Evolutionary conservation across 2,329 filamentous ascomycete species (phyloP), one percentile per base, ranked within the genome.

Genomic region (Calonectria pseudoreteaudii): DNA sequence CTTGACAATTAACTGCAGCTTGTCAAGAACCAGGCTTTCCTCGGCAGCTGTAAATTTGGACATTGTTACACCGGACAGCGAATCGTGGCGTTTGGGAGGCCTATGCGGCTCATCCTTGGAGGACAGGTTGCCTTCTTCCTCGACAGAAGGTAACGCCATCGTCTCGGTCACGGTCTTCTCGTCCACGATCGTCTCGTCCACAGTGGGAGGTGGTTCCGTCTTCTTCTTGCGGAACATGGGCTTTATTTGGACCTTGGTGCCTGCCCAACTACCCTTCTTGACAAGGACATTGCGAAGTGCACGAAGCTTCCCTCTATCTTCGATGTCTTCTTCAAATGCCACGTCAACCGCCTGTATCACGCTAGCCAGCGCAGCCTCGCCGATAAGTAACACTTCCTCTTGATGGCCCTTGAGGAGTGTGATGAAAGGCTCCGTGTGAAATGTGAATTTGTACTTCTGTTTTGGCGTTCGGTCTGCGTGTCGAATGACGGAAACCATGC

Each of bases 371-470:
- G 97, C 97, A 49, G 95, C 93, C 82, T 98, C 95, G 11, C 96
- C 96, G 77, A 98, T 97, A 28, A 99, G 90, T 2, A 99, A 89
- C 1, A 99, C 97, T 83, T 99, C 97, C 84, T 98, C 96, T 81
- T 98, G 95, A 80, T 99, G 96, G 0, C 97, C 97, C 82, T 96
- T 98, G 52, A 99, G 90, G 5, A 99, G 89, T 76, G 98, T 94
- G 76, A 99, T 96, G 81, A 99, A 99, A 0, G 97, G 97, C 75
- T 96, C 95, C 0, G 95, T 98, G 82, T 99, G 97, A 80, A 99
- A 98, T 0, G 97, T 99, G 81, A 98, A 99, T 83, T 99, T 99
- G 89, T 98, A 98, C 83, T 99, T 99, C 81, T 99, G 97, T 86
- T 99, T 99, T 3, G 97, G 97, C 1, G 97, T 99, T 71, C 97